These are phyloP conservation scores for Salvia hispanica DNA, from an alignment of 257 asterid species.

Conservation along the genomic window DNA sequence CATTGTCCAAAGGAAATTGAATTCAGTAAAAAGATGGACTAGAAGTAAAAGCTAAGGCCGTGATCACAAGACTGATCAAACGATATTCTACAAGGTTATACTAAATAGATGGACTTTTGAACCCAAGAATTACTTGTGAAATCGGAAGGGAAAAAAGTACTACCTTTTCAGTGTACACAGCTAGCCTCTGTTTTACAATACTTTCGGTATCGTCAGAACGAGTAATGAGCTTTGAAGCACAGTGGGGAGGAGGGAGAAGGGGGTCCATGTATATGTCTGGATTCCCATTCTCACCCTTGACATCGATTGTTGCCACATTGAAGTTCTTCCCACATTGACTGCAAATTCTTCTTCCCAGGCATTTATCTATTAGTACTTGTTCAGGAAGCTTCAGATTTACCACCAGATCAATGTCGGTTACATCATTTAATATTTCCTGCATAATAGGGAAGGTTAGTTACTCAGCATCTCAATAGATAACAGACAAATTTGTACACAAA, in stretches of 20 bases:
- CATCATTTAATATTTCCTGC: conserved; percentile 91
- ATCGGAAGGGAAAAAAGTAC: conserved; percentile 16
- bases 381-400: conserved; percentile 98
- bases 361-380: conserved; percentile 78
- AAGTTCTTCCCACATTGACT: conserved; percentile 90
- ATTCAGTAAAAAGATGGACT: neutral
- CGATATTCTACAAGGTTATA: no score
- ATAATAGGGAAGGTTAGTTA: conserved; percentile 16
- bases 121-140: neutral
- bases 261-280: conserved; percentile 92
- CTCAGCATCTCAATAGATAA: neutral
- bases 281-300: conserved; percentile 83
- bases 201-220: conserved; percentile 93
- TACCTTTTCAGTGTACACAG: conserved; percentile 84
- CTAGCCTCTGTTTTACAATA: conserved; percentile 83
- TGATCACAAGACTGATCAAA: no score
- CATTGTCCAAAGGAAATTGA: conserved; percentile 23
- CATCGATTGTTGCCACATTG: conserved; percentile 77
- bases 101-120: neutral
- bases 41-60: neutral
- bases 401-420: conserved; percentile 89
- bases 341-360: conserved; percentile 95
- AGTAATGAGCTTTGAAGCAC: conserved; percentile 79
- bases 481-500: neutral
- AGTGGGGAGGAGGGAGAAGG: conserved; percentile 79